These are phyloP conservation scores for Corymbia maculata DNA, from an alignment of 345 rosid genomes.

Conservation along the genomic window DNA sequence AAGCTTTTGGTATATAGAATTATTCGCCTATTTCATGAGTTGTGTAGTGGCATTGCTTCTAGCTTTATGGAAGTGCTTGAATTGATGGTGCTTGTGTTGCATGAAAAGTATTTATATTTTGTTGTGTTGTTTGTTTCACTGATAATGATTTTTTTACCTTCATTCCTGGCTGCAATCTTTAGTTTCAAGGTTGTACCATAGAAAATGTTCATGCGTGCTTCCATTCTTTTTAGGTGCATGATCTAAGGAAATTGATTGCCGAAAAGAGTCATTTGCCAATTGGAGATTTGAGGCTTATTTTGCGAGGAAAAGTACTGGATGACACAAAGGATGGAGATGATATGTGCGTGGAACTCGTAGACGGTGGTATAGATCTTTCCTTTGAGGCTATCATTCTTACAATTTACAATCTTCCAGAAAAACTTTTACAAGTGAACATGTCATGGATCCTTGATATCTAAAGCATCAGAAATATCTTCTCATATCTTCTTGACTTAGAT, in stretches of 20 bases:
- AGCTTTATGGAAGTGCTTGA: background rate
- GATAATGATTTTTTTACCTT: background rate
- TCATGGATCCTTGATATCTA: background rate
- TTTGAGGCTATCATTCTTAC: background rate
- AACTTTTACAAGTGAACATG: background rate
- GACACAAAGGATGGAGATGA: constrained; percentile 58
- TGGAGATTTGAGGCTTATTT: constrained; percentile 55
- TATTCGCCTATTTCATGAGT: background rate
- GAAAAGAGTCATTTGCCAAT: constrained; percentile 34
- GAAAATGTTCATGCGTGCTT: background rate
- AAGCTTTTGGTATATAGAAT: background rate
- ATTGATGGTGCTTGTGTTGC: background rate
- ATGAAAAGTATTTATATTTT: background rate
- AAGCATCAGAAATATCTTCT: background rate
- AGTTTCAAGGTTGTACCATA: background rate
- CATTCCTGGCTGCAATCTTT: background rate
- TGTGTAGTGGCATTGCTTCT: background rate
- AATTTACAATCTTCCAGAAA: background rate
- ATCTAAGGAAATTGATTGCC: constrained; percentile 59
- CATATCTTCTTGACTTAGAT: background rate
- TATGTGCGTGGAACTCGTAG: constrained; percentile 28
- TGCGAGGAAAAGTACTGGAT: constrained; percentile 52
- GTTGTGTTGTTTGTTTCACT: background rate
- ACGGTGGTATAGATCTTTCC: constrained; percentile 30
- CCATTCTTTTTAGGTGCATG: constrained; percentile 30